Conservation (phyloP, 805 yeast genomes). For the Spathaspora hagerdaliae region DNA sequence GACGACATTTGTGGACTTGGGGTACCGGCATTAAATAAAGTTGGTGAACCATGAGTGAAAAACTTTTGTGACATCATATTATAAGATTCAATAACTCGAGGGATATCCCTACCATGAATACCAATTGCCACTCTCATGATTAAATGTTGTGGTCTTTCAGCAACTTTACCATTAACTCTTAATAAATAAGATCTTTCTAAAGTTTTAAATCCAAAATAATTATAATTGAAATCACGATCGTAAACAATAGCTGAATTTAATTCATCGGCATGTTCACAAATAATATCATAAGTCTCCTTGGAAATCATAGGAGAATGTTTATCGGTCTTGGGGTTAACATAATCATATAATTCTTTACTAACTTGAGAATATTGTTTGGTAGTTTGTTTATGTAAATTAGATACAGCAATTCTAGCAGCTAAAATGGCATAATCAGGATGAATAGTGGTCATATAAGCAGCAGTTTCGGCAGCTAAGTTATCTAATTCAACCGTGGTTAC, state of each 20-base stretch:
- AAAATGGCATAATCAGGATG: constrained; percentile 97
- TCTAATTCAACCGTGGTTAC: constrained; percentile 83
- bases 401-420: constrained; percentile 94
- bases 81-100: constrained; percentile 51
- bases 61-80: constrained; percentile 55
- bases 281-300: constrained; percentile 36
- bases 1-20: constrained; percentile 59
- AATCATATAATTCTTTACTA: constrained; percentile 65
- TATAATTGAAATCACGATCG: constrained; percentile 51
- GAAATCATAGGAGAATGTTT: constrained; percentile 47
- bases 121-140: constrained; percentile 62
- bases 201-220: constrained; percentile 60
- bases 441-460: constrained; percentile 94
- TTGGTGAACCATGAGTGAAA: constrained; percentile 62
- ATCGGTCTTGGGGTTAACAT: constrained; percentile 77
- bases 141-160: constrained; percentile 60
- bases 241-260: constrained; percentile 43
- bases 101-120: constrained; percentile 53
- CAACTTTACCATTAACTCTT: constrained; percentile 51
- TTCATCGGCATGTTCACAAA: constrained; percentile 35
- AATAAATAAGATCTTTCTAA: constrained; percentile 56
- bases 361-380: constrained; percentile 81
- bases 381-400: constrained; percentile 92
- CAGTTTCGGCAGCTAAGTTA: constrained; percentile 85
- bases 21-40: constrained; percentile 60